Evolutionary conservation across 148 eudicot species (phyloP), one percentile per base, ranked within the genome.

Genomic region (Fagopyrum tataricum): DNA sequence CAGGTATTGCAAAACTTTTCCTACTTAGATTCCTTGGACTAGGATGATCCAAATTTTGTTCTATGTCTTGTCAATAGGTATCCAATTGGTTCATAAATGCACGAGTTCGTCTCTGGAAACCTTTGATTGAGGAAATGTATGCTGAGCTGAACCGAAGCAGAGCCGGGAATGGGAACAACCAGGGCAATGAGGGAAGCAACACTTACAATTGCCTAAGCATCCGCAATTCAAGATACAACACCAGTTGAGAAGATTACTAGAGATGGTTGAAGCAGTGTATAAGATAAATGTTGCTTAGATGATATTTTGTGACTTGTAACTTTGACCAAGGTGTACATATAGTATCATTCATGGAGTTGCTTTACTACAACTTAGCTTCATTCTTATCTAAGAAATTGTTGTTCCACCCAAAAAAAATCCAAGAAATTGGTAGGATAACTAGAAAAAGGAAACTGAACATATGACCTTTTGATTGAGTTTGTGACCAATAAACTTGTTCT

Each of bases 31-130:
- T 39, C 70, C 20, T 41, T 31, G 37, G 37, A 31, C 0, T 31
- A 31, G 37, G 2, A 0, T 31, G 37, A 31, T 31, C 37, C 37
- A 31, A 31, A 31, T 31, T 69, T 21, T 21, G 13, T 12, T 53
- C 21, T 18, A 14, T 71, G 61, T 73, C 56, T 58, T 70, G 48
- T 71, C 9, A 83, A 39, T 82, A 92, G 98, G 98, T 92, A 7
- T 93, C 98, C 12, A 93, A 93, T 76, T 93, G 98, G 98, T 93
- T 93, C 47, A 93, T 93, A 78, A 93, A 93, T 67, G 98, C 98
- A 12, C 89, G 98, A 42, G 98, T 93, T 84, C 96, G 98, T 7
- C 89, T 93, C 13, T 93, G 98, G 98, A 93, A 90, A 11, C 98
- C 98, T 6, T 79, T 93, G 88, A 91, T 93, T 14, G 98, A 93